Base-by-base conservation (phyloP, 2,329 filamentous ascomycete species). In the Bipolaris bicolor region DNA sequence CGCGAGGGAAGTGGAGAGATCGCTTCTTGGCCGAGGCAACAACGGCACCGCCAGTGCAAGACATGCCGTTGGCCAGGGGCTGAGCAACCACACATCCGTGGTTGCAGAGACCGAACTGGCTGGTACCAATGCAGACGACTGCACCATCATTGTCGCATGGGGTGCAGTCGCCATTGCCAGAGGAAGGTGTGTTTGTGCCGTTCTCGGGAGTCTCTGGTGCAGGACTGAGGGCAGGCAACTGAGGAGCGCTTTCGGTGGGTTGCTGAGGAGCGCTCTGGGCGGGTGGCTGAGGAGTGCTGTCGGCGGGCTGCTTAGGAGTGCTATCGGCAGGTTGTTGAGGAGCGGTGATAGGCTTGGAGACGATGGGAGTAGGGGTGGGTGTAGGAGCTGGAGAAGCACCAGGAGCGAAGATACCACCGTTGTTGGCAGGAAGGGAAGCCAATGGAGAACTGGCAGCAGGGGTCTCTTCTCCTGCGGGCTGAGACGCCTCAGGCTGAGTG, bases 91-190 rank as follows among this genome's bases (percentile, higher is more conserved):
- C 79, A 55, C 70, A 78, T 44, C 76, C 73, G 49, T 73, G 68
- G 70, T 81, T 73, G 75, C 79, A 82, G 34, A 81, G 69, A 31
- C 79, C 80, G 53, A 78, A 82, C 24, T 76, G 70, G 37, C 61
- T 70, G 47, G 54, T 62, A 49, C 78, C 78, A 34, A 80, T 78
- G 71, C 80, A 82, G 54, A 81, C 70, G 44, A 82, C 63, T 24
- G 66, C 69, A 18, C 79, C 79, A 7, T 78, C 73, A 36, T 64
- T 72, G 13, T 71, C 67, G 73, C 80, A 81, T 36, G 78, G 63
- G 36, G 63, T 67, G 63, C 68, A 68, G 53, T 65, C 62, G 13
- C 58, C 60, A 29, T 52, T 52, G 34, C 48, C 31, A 29, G 54
- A 62, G 51, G 55, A 62, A 49, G 5, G 63, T 53, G 15, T 59